phyloP scores from a whole-genome alignment of 768 basidiomycete genomes.

The Phlebiopsis gigantea region DNA sequence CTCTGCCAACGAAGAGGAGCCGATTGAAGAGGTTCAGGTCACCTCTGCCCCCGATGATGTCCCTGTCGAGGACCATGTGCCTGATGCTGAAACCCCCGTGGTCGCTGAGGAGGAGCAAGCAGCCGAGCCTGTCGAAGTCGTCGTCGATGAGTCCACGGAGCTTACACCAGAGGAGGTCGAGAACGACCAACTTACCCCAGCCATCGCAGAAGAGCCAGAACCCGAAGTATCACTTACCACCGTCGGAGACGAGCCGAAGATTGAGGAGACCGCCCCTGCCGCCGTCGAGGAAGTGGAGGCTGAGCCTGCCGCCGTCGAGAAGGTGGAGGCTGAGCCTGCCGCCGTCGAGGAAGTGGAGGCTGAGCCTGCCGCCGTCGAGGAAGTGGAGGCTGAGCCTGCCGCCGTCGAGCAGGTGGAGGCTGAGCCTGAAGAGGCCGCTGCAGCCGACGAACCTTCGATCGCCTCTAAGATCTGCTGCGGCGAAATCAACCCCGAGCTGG shows the following conservation, averaged over 20 bases:
- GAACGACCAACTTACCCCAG: too few relatives aligned
- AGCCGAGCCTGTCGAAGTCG: neutral
- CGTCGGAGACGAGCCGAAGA: too few relatives aligned
- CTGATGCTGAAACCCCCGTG: neutral
- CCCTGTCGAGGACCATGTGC: too few relatives aligned
- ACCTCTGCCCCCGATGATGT: too few relatives aligned
- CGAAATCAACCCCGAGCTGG: neutral
- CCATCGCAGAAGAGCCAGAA: neutral
- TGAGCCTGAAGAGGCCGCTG: neutral
- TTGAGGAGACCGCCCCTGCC: too few relatives aligned
- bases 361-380: neutral
- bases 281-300: neutral
- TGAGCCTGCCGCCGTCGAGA: too few relatives aligned
- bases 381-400: neutral
- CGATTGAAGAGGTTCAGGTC: neutral
- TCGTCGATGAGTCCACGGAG: too few relatives aligned
- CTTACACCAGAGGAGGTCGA: too few relatives aligned
- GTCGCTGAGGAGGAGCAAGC: too few relatives aligned
- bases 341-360: neutral
- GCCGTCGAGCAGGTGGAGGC: constrained; percentile 1
- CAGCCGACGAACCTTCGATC: neutral
- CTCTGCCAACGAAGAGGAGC: neutral
- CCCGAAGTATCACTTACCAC: too few relatives aligned
- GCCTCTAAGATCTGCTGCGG: neutral
- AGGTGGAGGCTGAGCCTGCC: neutral